These are phyloP conservation scores for Orobanche coerulescens DNA, from an alignment of 257 asterid species.

Conservation along the genomic window DNA sequence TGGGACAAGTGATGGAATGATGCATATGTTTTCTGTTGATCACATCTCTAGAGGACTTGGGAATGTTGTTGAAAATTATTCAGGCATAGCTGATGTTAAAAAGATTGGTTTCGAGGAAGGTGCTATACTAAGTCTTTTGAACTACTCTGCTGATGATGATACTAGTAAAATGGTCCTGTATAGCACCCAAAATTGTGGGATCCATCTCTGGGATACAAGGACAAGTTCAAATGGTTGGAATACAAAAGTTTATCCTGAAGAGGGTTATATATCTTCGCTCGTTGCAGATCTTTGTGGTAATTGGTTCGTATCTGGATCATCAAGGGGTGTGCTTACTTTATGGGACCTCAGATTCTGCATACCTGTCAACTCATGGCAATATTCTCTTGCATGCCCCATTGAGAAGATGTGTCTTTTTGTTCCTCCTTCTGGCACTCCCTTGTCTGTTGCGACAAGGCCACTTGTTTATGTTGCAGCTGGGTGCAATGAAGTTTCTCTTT, in stretches of 20 bases:
- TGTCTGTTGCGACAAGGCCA: constrained; percentile 81
- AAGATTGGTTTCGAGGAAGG: constrained; percentile 68
- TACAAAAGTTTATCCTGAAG: constrained; percentile 76
- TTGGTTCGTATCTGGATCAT: constrained; percentile 98
- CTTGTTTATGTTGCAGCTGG: constrained; percentile 97
- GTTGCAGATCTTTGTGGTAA: constrained; percentile 95
- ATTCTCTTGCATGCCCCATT: constrained; percentile 70
- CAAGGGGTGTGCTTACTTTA: constrained; percentile 91
- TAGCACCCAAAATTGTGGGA: constrained; percentile 87
- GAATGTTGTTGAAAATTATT: constrained; percentile 86
- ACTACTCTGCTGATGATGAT: constrained; percentile 68
- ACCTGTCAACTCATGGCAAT: constrained; percentile 94
- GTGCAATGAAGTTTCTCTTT: constrained; percentile 88
- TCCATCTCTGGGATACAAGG: constrained; percentile 90
- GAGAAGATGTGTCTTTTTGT: constrained; percentile 90
- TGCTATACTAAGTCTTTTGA: constrained; percentile 73
- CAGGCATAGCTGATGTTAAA: constrained; percentile 83
- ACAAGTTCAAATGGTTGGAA: constrained; percentile 66
- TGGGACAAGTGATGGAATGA: constrained; percentile 88
- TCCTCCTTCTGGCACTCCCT: constrained; percentile 79
- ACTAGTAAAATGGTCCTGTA: constrained; percentile 63
- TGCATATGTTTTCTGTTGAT: constrained; percentile 90
- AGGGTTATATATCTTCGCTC: constrained; percentile 78
- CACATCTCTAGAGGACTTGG: constrained; percentile 88
- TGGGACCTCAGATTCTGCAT: constrained; percentile 98